These are phyloP conservation scores for Voacanga thouarsii DNA, from an alignment of 257 asterid species.

Conservation along the genomic window DNA sequence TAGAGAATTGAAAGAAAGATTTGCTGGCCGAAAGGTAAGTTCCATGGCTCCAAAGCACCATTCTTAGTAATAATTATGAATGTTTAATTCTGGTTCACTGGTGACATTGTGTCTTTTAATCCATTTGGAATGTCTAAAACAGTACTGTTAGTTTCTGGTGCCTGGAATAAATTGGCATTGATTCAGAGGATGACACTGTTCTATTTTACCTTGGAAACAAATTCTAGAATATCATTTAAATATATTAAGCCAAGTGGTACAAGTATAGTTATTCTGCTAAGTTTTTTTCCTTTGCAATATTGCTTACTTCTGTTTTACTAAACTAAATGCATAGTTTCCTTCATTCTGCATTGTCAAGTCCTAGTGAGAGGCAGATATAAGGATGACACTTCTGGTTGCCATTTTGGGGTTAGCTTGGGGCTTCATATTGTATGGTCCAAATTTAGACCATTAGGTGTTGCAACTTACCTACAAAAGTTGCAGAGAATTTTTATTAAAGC, in stretches of 20 bases:
- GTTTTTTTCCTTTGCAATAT: neutral
- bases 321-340: neutral
- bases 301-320: neutral
- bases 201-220: too few relatives aligned
- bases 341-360: neutral
- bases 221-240: neutral
- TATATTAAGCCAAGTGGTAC: neutral
- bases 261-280: neutral
- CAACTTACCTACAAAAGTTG: neutral
- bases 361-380: neutral
- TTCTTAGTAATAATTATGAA: neutral
- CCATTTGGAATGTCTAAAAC: neutral
- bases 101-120: neutral
- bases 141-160: neutral
- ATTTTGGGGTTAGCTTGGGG: neutral
- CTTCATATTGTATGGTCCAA: neutral
- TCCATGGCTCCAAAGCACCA: neutral
- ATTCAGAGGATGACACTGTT: neutral
- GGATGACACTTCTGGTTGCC: neutral
- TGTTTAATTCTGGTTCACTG: neutral
- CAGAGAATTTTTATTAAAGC: neutral
- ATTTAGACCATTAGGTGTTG: neutral
- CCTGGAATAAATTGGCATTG: neutral
- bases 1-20: constrained; percentile 74
- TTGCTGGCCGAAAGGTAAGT: constrained; percentile 77